These are phyloP conservation scores for Aspergillus texensis DNA, from an alignment of 2,329 filamentous ascomycete genomes.

Conservation along the genomic window DNA sequence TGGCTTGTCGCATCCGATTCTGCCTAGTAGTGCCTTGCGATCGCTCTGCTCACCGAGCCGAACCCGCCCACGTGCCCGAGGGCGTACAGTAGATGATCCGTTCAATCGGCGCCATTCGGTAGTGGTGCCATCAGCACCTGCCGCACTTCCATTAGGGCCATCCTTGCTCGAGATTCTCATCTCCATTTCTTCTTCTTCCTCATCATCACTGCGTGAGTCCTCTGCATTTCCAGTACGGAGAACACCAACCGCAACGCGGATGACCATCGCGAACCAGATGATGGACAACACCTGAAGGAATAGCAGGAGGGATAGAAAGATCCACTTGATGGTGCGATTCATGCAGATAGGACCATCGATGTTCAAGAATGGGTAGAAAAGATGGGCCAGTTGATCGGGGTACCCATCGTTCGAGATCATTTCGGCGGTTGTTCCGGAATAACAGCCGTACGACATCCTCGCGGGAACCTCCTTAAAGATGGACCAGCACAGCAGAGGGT, in stretches of 20 bases:
- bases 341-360: conserved; percentile 77
- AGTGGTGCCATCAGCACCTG: conserved; percentile 29
- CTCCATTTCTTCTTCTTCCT: conserved; percentile 66
- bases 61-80: conserved; percentile 41
- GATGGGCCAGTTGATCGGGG: conserved; percentile 57
- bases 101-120: conserved; percentile 39
- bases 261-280: conserved; percentile 88
- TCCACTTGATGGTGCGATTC: conserved; percentile 71
- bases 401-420: conserved; percentile 37
- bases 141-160: conserved; percentile 22
- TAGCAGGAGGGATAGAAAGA: conserved; percentile 76
- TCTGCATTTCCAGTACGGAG: conserved; percentile 75
- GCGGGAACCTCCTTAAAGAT: conserved; percentile 68
- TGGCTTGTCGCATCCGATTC: conserved; percentile 81
- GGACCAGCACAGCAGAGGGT: conserved; percentile 79
- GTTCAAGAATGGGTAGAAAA: conserved; percentile 74
- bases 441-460: conserved; percentile 71
- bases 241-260: conserved; percentile 79
- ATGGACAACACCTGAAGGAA: conserved; percentile 78
- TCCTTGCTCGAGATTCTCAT: conserved; percentile 24
- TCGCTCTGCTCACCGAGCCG: conserved; percentile 44
- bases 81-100: conserved; percentile 36
- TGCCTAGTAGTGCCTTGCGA: conserved; percentile 73
- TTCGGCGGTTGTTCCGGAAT: conserved; percentile 53
- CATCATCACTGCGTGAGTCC: conserved; percentile 84